Conservation (phyloP, 108 stramenopile genomes). For the Cyclotella kingstonii region DNA sequence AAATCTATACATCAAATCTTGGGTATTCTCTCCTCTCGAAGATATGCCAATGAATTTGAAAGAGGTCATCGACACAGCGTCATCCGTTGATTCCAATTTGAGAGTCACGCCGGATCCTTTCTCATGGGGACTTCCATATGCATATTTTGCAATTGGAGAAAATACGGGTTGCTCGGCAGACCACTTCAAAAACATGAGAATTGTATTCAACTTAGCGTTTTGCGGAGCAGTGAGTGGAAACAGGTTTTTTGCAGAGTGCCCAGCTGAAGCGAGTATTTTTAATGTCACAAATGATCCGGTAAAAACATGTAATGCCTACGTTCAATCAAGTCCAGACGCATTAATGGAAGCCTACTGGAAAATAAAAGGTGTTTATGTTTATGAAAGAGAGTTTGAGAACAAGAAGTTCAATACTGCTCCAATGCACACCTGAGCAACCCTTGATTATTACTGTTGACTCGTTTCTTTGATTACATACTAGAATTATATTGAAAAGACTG, state of each 20-base stretch:
- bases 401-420: conserved; percentile 2
- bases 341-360: conserved; percentile 86
- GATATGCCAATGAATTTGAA: conserved; percentile 71
- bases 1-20: conserved; percentile 78
- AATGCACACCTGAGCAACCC: no score
- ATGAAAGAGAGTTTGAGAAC: conserved; percentile 66
- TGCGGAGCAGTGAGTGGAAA: conserved; percentile 88
- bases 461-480: no score
- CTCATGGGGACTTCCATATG: conserved; percentile 84
- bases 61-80: conserved; percentile 61
- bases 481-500: no score
- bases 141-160: conserved; percentile 80
- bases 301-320: conserved; percentile 66
- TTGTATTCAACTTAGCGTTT: conserved; percentile 88
- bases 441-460: no score
- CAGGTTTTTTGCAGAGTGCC: conserved; percentile 78
- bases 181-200: conserved; percentile 84
- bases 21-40: conserved; percentile 78
- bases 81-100: conserved; percentile 21
- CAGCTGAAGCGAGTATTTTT: conserved; percentile 56
- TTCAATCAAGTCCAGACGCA: conserved; percentile 73
- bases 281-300: conserved; percentile 57
- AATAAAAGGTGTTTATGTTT: conserved; percentile 84
- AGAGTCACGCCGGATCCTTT: conserved; percentile 79
- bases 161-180: conserved; percentile 66